Evolutionary conservation across 257 asterid species (phyloP).

Genomic region (Rauvolfia tetraphylla): DNA sequence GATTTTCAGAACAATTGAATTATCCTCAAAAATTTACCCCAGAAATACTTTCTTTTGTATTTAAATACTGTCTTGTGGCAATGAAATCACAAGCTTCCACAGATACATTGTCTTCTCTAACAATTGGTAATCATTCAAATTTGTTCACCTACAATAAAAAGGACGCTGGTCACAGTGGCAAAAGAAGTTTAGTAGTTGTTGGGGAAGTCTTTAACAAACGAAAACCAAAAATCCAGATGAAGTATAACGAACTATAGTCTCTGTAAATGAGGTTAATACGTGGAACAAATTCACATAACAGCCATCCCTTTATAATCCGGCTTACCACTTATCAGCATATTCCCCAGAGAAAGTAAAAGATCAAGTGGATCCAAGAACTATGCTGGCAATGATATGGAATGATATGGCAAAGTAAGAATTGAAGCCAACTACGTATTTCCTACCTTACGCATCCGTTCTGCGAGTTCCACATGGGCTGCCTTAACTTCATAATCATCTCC

Average conservation of each 20-base stretch:
- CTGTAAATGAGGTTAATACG: not conserved
- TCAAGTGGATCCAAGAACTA: not conserved
- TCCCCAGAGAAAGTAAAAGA: not conserved
- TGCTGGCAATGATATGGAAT: not conserved
- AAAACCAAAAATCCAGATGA: not conserved
- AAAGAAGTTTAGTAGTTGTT: not conserved
- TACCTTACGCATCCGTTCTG: conserved; percentile 99
- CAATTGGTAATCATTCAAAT: not conserved
- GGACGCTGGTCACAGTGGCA: not conserved
- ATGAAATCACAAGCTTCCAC: not conserved
- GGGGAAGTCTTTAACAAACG: not conserved
- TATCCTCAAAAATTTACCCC: not conserved
- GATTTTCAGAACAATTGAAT: not conserved
- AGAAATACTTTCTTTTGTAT: not conserved
- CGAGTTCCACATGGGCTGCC: conserved; percentile 97
- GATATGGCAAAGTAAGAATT: not conserved
- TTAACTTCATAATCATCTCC: conserved; percentile 98
- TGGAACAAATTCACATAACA: not conserved
- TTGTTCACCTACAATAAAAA: not conserved
- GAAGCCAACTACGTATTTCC: conserved; percentile 15
- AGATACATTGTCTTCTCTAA: not conserved
- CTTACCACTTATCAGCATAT: not conserved
- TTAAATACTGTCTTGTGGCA: not conserved
- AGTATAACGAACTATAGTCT: not conserved
- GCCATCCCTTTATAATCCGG: not conserved